Conservation (phyloP, 495 filamentous ascomycete genomes). For the Tuber indicum region DNA sequence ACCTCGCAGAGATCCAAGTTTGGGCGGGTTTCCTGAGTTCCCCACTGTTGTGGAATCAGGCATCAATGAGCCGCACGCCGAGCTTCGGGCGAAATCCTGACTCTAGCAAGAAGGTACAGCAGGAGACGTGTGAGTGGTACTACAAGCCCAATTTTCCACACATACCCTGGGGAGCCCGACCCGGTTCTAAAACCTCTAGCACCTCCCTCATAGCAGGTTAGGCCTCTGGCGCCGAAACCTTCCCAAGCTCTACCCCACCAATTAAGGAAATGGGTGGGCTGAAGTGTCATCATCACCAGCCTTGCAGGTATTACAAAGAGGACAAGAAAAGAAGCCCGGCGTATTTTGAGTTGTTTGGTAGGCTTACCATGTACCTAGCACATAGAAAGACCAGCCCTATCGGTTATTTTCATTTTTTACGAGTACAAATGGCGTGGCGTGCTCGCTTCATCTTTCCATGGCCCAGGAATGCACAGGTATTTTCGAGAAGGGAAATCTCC, state of each 20-base stretch:
- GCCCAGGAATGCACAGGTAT: constrained; percentile 92
- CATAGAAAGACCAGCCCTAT: not conserved
- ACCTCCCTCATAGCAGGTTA: constrained; percentile 27
- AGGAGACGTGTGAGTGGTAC: too few relatives aligned
- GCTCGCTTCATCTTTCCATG: constrained; percentile 92
- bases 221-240: constrained; percentile 20
- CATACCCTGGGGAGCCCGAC: constrained; percentile 43
- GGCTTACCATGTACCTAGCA: not conserved
- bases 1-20: too few relatives aligned
- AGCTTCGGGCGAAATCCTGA: too few relatives aligned
- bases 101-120: too few relatives aligned
- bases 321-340: constrained; percentile 43
- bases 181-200: constrained; percentile 32
- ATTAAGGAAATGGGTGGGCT: constrained; percentile 37
- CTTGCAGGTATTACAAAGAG: constrained; percentile 36
- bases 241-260: constrained; percentile 32
- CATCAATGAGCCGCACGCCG: too few relatives aligned
- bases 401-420: not conserved
- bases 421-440: constrained; percentile 39
- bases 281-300: constrained; percentile 38
- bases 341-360: constrained; percentile 27
- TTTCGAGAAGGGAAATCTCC: constrained; percentile 75
- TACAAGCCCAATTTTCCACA: too few relatives aligned
- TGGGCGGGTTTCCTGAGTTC: too few relatives aligned
- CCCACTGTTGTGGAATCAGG: too few relatives aligned